Conservation (phyloP, 257 asterid species). For the Solanum okadae region DNA sequence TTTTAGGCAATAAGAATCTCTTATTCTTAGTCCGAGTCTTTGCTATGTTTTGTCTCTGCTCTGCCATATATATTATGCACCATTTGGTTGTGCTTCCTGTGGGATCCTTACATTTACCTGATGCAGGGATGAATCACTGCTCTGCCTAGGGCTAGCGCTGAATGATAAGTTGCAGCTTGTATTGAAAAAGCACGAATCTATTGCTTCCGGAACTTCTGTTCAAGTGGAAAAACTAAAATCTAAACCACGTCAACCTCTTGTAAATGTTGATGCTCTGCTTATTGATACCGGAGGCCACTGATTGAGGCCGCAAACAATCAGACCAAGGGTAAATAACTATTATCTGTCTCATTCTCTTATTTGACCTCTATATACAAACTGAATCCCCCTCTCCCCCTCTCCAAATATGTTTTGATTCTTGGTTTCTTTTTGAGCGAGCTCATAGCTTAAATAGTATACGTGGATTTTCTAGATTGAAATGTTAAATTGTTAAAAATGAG, state of each 20-base stretch:
- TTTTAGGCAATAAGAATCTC: background rate
- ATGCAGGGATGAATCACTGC: too few species aligned
- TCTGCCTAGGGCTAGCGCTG: too few species aligned
- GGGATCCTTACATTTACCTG: too few species aligned
- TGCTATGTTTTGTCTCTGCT: too few species aligned
- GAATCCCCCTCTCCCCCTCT: background rate
- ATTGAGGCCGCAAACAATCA: constrained; percentile 31
- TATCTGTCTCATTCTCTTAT: background rate
- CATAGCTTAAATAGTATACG: background rate
- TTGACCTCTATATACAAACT: background rate
- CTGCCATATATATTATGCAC: too few species aligned
- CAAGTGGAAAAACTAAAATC: too few species aligned
- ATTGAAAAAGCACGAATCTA: too few species aligned
- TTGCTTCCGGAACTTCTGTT: too few species aligned
- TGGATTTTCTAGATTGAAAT: background rate
- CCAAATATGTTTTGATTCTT: background rate
- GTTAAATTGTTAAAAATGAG: background rate
- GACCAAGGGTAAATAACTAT: constrained; percentile 45
- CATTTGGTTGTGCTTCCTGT: too few species aligned
- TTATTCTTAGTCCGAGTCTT: too few species aligned
- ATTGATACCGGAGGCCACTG: constrained; percentile 59
- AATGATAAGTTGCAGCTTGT: too few species aligned
- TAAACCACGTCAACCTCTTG: constrained; percentile 37
- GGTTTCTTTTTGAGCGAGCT: background rate
- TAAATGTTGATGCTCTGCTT: constrained; percentile 59